Evolutionary conservation across 768 basidiomycete species (phyloP).

Genomic region (Mycena haematopus): DNA sequence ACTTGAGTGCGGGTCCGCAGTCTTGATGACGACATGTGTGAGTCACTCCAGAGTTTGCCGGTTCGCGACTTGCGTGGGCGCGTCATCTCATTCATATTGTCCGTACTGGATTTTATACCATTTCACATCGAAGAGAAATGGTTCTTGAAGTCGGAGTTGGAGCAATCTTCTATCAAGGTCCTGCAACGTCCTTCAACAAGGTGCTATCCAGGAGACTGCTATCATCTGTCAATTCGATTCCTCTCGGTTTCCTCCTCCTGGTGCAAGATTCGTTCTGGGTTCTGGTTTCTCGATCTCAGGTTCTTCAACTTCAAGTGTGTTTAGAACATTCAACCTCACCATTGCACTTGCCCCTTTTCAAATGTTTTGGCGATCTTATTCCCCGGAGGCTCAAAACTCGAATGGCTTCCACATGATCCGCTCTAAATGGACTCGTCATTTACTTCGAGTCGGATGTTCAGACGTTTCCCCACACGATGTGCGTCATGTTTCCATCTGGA

Average conservation of each 20-base stretch:
- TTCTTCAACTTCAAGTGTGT: neutral
- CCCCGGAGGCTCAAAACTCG: neutral
- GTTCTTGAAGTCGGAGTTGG: too few relatives aligned
- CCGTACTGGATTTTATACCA: too few relatives aligned
- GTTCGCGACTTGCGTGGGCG: too few relatives aligned
- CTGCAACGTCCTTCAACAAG: neutral
- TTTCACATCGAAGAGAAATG: too few relatives aligned
- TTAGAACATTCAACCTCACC: neutral
- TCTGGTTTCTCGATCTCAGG: neutral
- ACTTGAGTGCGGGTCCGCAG: too few relatives aligned
- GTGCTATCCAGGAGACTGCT: neutral
- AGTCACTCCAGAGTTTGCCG: too few relatives aligned
- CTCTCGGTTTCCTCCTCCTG: neutral
- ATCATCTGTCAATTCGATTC: conserved; percentile 3
- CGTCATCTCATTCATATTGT: too few relatives aligned
- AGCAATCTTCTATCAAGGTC: neutral
- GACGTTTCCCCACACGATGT: neutral
- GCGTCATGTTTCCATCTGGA: neutral
- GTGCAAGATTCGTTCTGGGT: neutral
- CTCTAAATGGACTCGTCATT: neutral
- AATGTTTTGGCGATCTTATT: neutral
- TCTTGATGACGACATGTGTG: too few relatives aligned
- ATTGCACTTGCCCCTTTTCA: too few relatives aligned
- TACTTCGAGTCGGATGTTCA: neutral
- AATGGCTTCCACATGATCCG: neutral